phyloP scores from a whole-genome alignment of 176 grass and related monocot genomes.

The Triticum monococcum region DNA sequence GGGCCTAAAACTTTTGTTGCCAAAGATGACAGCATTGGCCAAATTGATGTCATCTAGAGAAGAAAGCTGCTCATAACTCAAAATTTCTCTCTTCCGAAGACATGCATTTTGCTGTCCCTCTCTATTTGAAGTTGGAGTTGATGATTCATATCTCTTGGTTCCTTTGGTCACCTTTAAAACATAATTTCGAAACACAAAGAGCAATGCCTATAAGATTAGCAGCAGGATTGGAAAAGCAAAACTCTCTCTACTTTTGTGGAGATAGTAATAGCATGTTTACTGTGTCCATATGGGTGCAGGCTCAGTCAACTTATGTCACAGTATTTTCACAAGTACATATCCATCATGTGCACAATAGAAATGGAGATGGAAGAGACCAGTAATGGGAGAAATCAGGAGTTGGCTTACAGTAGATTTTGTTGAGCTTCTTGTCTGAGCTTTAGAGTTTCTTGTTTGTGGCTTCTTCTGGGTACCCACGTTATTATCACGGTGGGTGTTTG shows the following conservation, averaged over 20 bases:
- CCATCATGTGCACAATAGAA: not conserved
- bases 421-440: constrained; percentile 23
- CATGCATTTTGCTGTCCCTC: constrained; percentile 10
- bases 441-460: constrained; percentile 11
- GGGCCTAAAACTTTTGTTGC: constrained; percentile 66
- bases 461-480: constrained; percentile 26
- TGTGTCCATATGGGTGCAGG: not conserved
- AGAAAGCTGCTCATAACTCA: constrained; percentile 59
- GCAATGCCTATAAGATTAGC: not conserved
- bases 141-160: constrained; percentile 22
- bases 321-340: not conserved
- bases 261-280: not conserved
- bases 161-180: constrained; percentile 44
- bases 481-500: not conserved
- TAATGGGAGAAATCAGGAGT: not conserved
- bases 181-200: not conserved
- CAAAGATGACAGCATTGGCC: constrained; percentile 90
- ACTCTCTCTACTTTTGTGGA: not conserved
- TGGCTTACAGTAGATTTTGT: constrained; percentile 44
- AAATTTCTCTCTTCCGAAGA: constrained; percentile 30
- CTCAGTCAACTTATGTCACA: not conserved
- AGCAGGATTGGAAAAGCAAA: not conserved
- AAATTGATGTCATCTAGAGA: constrained; percentile 63
- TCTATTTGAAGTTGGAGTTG: constrained; percentile 34
- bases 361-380: not conserved